Evolutionary conservation across 257 asterid genomes (phyloP), one percentile per base, ranked within the genome.

Genomic region (Rubia yunnanensis): DNA sequence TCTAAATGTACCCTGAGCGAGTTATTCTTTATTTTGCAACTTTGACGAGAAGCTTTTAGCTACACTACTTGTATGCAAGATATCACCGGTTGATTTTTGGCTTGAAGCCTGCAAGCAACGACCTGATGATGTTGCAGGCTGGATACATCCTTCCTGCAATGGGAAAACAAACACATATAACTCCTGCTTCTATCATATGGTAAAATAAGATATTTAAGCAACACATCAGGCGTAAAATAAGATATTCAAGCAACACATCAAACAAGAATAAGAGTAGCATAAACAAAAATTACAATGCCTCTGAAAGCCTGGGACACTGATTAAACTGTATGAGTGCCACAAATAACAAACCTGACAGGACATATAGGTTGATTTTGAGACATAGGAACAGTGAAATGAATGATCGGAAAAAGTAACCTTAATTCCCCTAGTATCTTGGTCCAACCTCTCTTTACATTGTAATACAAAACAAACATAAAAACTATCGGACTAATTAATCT

Each of bases 391-490:
- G n/a, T 76, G 95, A 75, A 86, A 90, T 57, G 96, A 94, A 80
- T 94, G 99, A 75, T 94, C 97, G 66, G 97, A 94, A 72, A 84
- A 75, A 5, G 99, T 86, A 77, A 84, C 81, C 79, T 82, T 95
- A 74, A 90, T 94, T 72, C 99, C 97, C 71, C 99, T 94, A 64
- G 94, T 83, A 72, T 94, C 96, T 61, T 94, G 95, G 77, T 94
- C 97, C 94, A 94, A 68, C 77, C 99, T 90, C 83, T 94, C 97
- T 94, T 74, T 67, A 56, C 20, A 75, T 38, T 69, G 56, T 31
- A 32, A 14, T 68, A 73, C 20, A 64, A 49, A 74, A 71, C 28
- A 1, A 64, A 65, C 53, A 26, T 60, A 55, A 65, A 23, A 44
- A 35, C 48, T 30, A 52, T 62, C 56, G 50, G 38, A 36, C 38